Evolutionary conservation across 164 flowering plant genomes (phyloP), one percentile per base, ranked within the genome.

Genomic region (Paratinospora sagittata): DNA sequence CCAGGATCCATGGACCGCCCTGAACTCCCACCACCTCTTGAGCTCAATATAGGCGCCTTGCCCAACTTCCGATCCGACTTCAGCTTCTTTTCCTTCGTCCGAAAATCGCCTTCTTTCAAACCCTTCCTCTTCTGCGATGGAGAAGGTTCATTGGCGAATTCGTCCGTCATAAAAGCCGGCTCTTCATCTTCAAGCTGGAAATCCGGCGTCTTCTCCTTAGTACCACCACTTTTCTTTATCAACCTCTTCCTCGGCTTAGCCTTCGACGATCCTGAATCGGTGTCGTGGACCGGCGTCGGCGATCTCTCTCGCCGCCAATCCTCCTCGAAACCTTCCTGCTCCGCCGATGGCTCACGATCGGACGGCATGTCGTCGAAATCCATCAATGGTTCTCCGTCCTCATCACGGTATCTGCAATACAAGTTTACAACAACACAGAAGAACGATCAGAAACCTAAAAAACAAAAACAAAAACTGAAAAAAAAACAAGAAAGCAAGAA

Each of bases 341-440:
- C 83, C 2, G 76, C 84, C 13, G 83, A 78, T 0, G 17, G 77
- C n/a, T 86, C 91, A 3, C 76, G 77, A 65, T 87, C 91, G 8
- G 88, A 84, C 27, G 70, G 83, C 43, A 83, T 47, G n/a, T 87
- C 87, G 33, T 88, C 98, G 70, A 74, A 82, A 70, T 93, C 92
- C 92, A 93, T 85, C 84, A 93, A 79, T 1, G 91, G 85, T 83
- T 93, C 98, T 1, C 97, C 98, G 27, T 93, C 92, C 68, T 93
- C 98, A 26, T 93, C 97, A 13, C 87, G 83, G 74, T 81, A 87
- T 78, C 98, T 92, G 85, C 33, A 60, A 1, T 30, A 30, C 34
- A 30, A 30, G 4, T 30, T 30, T 30, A n/a, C n/a, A n/a, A 74
- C 37, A 49, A 57, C 36, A 67, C 65, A 2, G n/a, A 27, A 39